These are phyloP conservation scores for Sporothrix sp. DNA, from an alignment of 2,329 filamentous ascomycete species.

Conservation along the genomic window DNA sequence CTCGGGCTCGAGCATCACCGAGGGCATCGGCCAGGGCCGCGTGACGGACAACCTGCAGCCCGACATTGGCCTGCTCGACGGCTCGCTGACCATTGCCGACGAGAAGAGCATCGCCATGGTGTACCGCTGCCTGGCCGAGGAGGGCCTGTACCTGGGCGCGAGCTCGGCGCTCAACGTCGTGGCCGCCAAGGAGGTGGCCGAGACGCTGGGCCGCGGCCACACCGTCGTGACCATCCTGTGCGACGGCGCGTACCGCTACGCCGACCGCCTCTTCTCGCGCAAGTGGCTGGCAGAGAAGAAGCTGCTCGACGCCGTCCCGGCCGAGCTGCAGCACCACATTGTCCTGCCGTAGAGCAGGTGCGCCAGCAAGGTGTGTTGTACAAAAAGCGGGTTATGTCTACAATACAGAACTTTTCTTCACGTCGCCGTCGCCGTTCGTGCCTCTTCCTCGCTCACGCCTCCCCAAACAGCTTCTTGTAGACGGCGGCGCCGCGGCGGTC, in stretches of 20 bases:
- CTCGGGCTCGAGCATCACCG: conserved; percentile 80
- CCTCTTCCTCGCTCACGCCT: not conserved
- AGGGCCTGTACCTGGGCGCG: conserved; percentile 89
- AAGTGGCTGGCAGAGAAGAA: conserved; percentile 88
- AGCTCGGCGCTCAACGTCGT: conserved; percentile 93
- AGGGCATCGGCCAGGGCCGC: conserved; percentile 93
- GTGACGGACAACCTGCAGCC: conserved; percentile 89
- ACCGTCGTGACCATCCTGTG: conserved; percentile 91
- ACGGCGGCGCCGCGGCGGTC: conserved; percentile 19
- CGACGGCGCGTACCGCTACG: conserved; percentile 96
- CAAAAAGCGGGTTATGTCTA: not conserved
- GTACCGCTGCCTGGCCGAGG: conserved; percentile 89
- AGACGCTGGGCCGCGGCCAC: conserved; percentile 78
- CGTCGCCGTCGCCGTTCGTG: too few relatives aligned
- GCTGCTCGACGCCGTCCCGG: conserved; percentile 68
- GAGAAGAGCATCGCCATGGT: conserved; percentile 98
- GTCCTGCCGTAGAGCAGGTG: conserved; percentile 60
- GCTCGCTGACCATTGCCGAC: conserved; percentile 73
- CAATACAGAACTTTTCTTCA: not conserved
- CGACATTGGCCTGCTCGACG: conserved; percentile 77
- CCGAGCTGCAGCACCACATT: conserved; percentile 85
- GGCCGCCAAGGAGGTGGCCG: conserved; percentile 85
- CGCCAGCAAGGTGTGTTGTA: too few relatives aligned
- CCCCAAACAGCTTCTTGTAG: conserved; percentile 26
- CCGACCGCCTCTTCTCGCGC: conserved; percentile 82